phyloP scores from a whole-genome alignment of 768 basidiomycete genomes.

The Pulveroboletus sp. region DNA sequence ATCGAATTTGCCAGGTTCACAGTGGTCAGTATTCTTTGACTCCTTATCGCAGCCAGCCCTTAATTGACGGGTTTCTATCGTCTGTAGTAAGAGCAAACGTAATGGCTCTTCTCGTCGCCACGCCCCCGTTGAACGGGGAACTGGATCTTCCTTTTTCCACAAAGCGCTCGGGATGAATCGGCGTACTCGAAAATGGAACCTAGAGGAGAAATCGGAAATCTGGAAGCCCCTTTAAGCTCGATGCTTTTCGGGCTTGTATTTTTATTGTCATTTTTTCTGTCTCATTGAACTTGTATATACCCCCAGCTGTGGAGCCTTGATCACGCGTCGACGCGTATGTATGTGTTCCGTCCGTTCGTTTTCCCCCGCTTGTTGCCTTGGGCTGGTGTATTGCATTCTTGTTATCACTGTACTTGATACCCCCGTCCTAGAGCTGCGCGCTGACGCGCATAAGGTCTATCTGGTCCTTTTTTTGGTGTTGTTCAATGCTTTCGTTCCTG shows the following conservation, averaged over 20 bases:
- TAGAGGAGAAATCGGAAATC: slow-evolving; percentile 7
- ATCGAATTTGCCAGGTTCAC: slow-evolving; percentile 1
- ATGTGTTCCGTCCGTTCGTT: neutral
- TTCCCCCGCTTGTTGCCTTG: neutral
- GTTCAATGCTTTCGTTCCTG: slow-evolving; percentile 7
- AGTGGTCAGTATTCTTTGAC: slow-evolving; percentile 13
- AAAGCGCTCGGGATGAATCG: slow-evolving; percentile 4
- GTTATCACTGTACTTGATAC: neutral
- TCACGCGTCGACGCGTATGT: no score
- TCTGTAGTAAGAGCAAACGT: slow-evolving; percentile 4
- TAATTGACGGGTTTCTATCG: neutral
- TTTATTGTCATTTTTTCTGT: neutral
- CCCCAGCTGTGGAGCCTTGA: neutral
- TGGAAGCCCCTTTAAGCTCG: slow-evolving; percentile 12
- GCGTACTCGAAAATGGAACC: slow-evolving; percentile 8
- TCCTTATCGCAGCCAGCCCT: neutral
- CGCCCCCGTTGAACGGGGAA: slow-evolving; percentile 1
- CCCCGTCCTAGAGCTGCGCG: slow-evolving; percentile 1
- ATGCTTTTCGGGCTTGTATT: neutral
- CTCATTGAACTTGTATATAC: neutral
- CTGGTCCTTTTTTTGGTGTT: slow-evolving; percentile 7
- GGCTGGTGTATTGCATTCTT: neutral
- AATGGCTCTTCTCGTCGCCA: slow-evolving; percentile 9
- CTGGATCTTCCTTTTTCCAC: slow-evolving; percentile 2
- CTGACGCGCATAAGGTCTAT: slow-evolving; percentile 7